Base-by-base conservation (phyloP, 257 asterid genomes). In the Echium plantagineum region DNA sequence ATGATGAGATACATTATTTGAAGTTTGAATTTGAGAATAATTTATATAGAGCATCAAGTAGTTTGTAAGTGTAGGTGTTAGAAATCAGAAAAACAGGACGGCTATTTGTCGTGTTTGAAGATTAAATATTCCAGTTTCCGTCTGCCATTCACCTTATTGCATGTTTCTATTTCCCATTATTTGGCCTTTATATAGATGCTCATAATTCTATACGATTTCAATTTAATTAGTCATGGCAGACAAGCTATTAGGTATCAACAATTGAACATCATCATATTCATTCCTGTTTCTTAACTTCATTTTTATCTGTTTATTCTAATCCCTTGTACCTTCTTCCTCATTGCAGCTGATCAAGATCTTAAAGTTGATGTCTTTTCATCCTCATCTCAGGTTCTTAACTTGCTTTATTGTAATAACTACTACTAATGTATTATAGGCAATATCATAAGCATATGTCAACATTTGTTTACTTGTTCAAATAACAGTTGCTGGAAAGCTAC, bases 321-420 rank as follows among this genome's bases (percentile, higher is more conserved):
- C 38, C 38, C 38, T 38, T 38, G 5, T 42, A 42, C 17, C 13
- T 10, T 42, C 0, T 10, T 42, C 0, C 16, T 52, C 63, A 48
- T 46, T 59, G 71, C 72, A 5, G 54, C 70, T 56, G 80, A 68
- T 56, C 88, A 68, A 63, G 83, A 79, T 19, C 66, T 71, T 57
- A 72, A 74, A 74, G 90, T 83, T n/a, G 77, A 81, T n/a, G 87
- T 87, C 21, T 86, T 84, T 58, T 84, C 94, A 17, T 90, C 94
- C 12, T 75, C 82, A 17, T n/a, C 79, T 0, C 84, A 90, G 94
- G 97, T 86, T 65, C 32, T 28, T 28, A 28, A 28, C 6, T 28
- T 28, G 32, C 0, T 28, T 28, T 28, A 28, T 28, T 28, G 32
- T 24, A 5, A 26, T 26, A 26, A 2, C 30, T 26, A 26, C n/a